A percentile compares a stretch with the other conserved stretches of the same genome.
phyloP scores from a whole-genome alignment of 352 stramenopile species.

The Globisporangium cederbergense region DNA sequence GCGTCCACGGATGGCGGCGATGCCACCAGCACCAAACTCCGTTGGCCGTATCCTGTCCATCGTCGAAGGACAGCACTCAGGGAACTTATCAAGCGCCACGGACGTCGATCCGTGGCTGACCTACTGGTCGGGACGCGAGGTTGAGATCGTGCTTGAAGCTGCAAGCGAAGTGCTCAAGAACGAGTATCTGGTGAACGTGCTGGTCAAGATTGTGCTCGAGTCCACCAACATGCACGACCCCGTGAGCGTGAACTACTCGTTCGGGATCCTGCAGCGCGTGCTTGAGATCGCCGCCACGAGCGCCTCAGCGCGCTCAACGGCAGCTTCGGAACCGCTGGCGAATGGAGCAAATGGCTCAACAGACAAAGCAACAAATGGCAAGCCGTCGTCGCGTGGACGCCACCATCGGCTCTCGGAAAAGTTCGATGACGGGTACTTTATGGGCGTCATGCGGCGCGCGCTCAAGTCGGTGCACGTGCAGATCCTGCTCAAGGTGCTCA shows the following conservation, averaged over 20 bases:
- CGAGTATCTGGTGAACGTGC: slow-evolving; percentile 58
- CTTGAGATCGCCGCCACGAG: slow-evolving; percentile 50
- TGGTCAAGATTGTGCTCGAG: slow-evolving; percentile 80
- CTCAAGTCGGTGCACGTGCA: slow-evolving; percentile 76
- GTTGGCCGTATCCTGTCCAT: slow-evolving; percentile 65
- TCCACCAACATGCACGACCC: slow-evolving; percentile 82
- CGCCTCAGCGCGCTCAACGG: slow-evolving; percentile 3
- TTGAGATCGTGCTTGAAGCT: slow-evolving; percentile 52
- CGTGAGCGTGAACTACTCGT: slow-evolving; percentile 80
- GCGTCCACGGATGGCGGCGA: slow-evolving; percentile 35
- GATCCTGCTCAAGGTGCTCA: slow-evolving; percentile 83
- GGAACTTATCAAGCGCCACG: slow-evolving; percentile 8
- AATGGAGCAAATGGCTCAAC: neutral
- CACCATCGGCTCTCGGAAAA: slow-evolving; percentile 33
- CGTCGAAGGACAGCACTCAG: slow-evolving; percentile 32
- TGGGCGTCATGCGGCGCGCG: slow-evolving; percentile 62
- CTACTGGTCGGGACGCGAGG: slow-evolving; percentile 69
- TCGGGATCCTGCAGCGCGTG: slow-evolving; percentile 75
- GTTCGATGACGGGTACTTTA: slow-evolving; percentile 75
- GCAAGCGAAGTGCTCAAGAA: slow-evolving; percentile 68
- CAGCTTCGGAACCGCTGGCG: neutral
- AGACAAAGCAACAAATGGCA: slow-evolving; percentile 8
- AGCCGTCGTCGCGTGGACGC: slow-evolving; percentile 1
- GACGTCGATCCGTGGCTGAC: slow-evolving; percentile 59
- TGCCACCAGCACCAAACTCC: slow-evolving; percentile 22